Percentiles rank a stretch among this genome's conserved stretches.
phyloP scores from a whole-genome alignment of 345 rosid species.

The Aquilaria sinensis region DNA sequence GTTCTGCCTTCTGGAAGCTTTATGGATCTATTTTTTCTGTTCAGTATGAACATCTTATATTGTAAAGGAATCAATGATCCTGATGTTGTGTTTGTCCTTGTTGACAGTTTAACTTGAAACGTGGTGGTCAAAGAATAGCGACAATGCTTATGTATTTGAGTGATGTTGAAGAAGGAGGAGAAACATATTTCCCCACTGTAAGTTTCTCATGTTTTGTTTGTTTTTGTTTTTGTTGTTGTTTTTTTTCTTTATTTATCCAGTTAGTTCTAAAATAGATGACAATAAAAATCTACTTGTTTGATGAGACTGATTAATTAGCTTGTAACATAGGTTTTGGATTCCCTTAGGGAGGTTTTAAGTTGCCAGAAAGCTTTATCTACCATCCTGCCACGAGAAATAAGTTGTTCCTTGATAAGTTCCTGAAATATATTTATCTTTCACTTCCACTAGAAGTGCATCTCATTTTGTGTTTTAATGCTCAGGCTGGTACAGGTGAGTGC shows the following conservation, averaged over 20 bases:
- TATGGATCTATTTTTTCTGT: not conserved
- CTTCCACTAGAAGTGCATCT: conserved; percentile 1
- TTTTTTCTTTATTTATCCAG: not conserved
- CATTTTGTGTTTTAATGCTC: conserved; percentile 15
- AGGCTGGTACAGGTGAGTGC: conserved; percentile 89
- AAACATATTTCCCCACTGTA: conserved; percentile 95
- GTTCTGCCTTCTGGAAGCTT: not conserved
- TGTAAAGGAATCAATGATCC: not conserved
- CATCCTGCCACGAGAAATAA: not conserved
- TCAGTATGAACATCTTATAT: not conserved
- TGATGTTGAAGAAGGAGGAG: conserved; percentile 91
- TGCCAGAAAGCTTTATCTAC: not conserved
- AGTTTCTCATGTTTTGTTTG: conserved; percentile 5
- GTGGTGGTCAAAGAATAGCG: conserved; percentile 91
- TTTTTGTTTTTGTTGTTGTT: not conserved
- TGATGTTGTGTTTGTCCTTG: not conserved
- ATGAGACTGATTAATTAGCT: not conserved
- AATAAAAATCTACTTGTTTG: not conserved
- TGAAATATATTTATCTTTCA: not conserved
- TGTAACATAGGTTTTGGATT: too few species aligned
- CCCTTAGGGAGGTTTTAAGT: too few species aligned
- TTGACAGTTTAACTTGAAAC: conserved; percentile 74
- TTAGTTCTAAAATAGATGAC: not conserved
- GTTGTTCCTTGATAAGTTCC: not conserved
- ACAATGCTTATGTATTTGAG: conserved; percentile 94